Base-by-base conservation (phyloP, 257 asterid genomes). In the Marsdenia floribunda region DNA sequence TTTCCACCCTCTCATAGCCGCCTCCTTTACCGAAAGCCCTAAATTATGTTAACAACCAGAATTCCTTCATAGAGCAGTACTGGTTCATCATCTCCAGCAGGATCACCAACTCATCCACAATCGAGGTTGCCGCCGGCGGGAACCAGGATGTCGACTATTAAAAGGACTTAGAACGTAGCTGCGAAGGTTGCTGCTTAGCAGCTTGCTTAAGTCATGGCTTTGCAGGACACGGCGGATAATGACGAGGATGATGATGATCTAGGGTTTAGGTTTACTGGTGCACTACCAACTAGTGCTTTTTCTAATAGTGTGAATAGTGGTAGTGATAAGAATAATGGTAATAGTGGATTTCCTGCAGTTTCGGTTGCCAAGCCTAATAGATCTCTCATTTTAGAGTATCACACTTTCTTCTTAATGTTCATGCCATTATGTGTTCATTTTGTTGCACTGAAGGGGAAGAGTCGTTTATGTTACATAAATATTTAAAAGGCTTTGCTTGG, bases 161-260 rank as follows among this genome's bases (percentile, higher is more conserved):
- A 88, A 72, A 82, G 96, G 82, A 90, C 97, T 66, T 97, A 93
- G 87, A 91, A 88, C 87, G 98, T 90, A 38, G 98, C 98, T 19
- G 98, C 98, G 15, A 93, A 93, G 75, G 97, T 93, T 15, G 98
- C 98, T 69, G 97, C 98, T 16, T 96, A 89, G 80, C 95, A 97
- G 35, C 83, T 93, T 72, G 98, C 98, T 21, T 89, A 85, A 75
- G 98, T 90, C 50, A 93, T 93, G 98, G 97, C 98, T 76, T 82
- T 92, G 71, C 91, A 87, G 87, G 81, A 85, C 2, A 85, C 87
- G 40, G 77, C 75, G 70, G 88, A 83, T 11, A 91, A 81, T 22
- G 81, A 80, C 1, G 96, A 93, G 15, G 98, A 90, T 0, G 96
- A 93, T 79, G 97, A 95, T 86, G 98, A 95, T 86, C 94, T 89